Base-by-base conservation (phyloP, 352 stramenopile species). In the Phytopythium montanum region DNA sequence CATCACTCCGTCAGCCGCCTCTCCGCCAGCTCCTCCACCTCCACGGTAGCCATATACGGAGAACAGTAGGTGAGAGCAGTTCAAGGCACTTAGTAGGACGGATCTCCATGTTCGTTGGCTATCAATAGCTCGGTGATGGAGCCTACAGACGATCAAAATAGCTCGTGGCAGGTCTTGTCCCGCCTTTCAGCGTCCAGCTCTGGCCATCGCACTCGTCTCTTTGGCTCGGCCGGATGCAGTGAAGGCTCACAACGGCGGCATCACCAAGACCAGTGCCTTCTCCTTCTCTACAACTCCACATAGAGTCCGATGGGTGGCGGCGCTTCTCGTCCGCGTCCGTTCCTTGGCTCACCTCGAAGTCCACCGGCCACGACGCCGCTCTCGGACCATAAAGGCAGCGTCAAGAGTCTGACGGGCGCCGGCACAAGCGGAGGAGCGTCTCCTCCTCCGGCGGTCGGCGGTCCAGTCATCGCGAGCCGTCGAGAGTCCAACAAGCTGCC, bases 301-400 rank as follows among this genome's bases (percentile, higher is more conserved):
- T n/a, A 12, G 13, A 18, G 44, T 33, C 52, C n/a, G 34, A 84
- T 84, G 74, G 74, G 74, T 34, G 74, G 72, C 41, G 74, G 74
- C 12, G 58, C 76, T 23, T 81, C 55, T 26, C 55, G 29, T 5
- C 55, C 14, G 18, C 53, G 51, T 21, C 21, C 21, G 1, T 6
- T 13, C 3, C 21, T 56, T 5, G 51, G 33, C 1, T 46, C 51
- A 10, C 10, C 51, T 19, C 51, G 51, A 6, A 31, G 51, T 13
- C 8, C 50, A 29, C 31, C 33, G 12, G 21, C 16, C 5, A 33
- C 23, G 21, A 56, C 21, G 0, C 4, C 51, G 5, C 33, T 3
- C 31, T 56, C 33, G n/a, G 21, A 56, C 31, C 31, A 19, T 8
- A 13, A 10, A 38, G 52, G 10, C 10, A 48, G 25, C 21, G 39